These are phyloP conservation scores for Microsporum canis DNA, from an alignment of 2,329 filamentous ascomycete species.

Conservation along the genomic window DNA sequence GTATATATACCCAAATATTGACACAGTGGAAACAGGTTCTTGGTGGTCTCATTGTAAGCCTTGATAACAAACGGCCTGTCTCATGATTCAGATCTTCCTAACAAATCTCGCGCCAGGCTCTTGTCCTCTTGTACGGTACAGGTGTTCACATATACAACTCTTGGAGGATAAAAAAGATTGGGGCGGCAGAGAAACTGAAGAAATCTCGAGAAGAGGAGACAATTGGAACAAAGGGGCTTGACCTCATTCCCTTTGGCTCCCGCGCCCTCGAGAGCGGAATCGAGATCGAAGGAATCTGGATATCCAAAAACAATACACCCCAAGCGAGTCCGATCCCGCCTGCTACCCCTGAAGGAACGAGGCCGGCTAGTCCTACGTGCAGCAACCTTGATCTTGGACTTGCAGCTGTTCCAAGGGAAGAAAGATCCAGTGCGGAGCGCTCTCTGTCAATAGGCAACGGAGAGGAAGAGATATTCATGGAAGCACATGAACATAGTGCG, in stretches of 20 bases:
- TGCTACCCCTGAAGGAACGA: constrained; percentile 18
- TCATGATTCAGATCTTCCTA: neutral
- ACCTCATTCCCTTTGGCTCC: constrained; percentile 73
- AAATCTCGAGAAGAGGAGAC: constrained; percentile 41
- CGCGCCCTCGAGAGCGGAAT: constrained; percentile 74
- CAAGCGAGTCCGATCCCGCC: constrained; percentile 17
- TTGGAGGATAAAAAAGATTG: constrained; percentile 50
- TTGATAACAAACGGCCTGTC: constrained; percentile 4
- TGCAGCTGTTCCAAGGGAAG: neutral
- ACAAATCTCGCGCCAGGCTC: constrained; percentile 29
- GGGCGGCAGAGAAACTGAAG: constrained; percentile 57
- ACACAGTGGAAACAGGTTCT: constrained; percentile 49
- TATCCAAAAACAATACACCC: constrained; percentile 42
- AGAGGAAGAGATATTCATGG: neutral
- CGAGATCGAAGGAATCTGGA: constrained; percentile 76
- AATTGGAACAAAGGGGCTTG: constrained; percentile 46
- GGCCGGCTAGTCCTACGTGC: constrained; percentile 8
- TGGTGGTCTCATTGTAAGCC: constrained; percentile 52
- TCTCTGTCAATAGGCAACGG: neutral
- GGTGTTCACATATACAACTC: constrained; percentile 49
- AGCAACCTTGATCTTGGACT: neutral
- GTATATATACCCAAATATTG: constrained; percentile 4
- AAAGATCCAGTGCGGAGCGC: neutral
- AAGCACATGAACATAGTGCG: neutral
- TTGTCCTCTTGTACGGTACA: constrained; percentile 58